Evolutionary conservation across 1,284 basidiomycete genomes (phyloP).

Genomic region (Ustilago esculenta): DNA sequence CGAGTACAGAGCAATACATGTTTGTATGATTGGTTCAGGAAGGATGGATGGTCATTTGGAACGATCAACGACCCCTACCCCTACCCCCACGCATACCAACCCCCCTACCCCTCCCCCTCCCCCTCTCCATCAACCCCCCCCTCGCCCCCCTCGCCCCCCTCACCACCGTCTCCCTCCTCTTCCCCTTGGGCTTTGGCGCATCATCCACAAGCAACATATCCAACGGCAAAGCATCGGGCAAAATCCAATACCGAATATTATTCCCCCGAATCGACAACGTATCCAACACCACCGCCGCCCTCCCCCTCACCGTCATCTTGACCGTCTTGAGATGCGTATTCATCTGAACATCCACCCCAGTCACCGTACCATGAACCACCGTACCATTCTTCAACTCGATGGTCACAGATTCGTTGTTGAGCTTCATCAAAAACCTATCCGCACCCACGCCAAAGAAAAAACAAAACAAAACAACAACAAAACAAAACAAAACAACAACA

Average conservation of each 20-base stretch:
- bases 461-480: too few species aligned
- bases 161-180: constrained; percentile 54
- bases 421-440: constrained; percentile 94
- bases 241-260: constrained; percentile 83
- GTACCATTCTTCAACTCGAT: constrained; percentile 98
- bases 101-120: constrained; percentile 55
- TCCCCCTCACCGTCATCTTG: constrained; percentile 90
- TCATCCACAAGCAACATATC: constrained; percentile 97
- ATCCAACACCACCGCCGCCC: constrained; percentile 76
- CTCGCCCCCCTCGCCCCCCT: constrained; percentile 37
- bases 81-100: constrained; percentile 35
- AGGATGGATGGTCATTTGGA: too few species aligned
- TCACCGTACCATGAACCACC: constrained; percentile 94
- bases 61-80: constrained; percentile 18
- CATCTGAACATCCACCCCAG: constrained; percentile 75
- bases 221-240: constrained; percentile 93
- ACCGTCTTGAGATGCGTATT: constrained; percentile 97
- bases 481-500: too few species aligned
- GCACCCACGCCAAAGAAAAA: neutral
- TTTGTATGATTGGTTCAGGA: too few species aligned
- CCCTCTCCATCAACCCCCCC: constrained; percentile 46
- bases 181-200: constrained; percentile 88
- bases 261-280: constrained; percentile 67
- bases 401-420: constrained; percentile 99
- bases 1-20: too few species aligned